Conservation (phyloP, 495 filamentous ascomycete genomes). For the Massariosphaeria phaeospora region DNA sequence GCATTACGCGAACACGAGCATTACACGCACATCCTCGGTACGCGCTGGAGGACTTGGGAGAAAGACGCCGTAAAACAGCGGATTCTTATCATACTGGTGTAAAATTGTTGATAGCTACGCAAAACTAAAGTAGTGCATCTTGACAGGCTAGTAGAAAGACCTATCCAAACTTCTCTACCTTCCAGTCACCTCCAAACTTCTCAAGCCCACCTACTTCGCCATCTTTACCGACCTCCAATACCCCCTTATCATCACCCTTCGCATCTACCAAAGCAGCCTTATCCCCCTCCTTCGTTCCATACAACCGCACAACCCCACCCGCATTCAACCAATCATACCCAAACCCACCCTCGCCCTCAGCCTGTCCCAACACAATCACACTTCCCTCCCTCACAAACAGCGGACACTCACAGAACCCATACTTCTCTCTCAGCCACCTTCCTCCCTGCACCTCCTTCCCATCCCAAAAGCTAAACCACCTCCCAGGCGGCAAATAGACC, state of each 20-base stretch:
- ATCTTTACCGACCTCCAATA: conserved; percentile 17
- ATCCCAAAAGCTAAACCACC: conserved; percentile 70
- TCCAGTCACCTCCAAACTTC: conserved; percentile 20
- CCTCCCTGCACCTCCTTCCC: conserved; percentile 52
- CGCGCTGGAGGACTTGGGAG: too few species aligned
- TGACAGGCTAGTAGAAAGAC: too few species aligned
- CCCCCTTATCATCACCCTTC: conserved; percentile 19
- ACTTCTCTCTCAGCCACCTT: conserved; percentile 32
- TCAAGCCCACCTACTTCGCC: conserved; percentile 21
- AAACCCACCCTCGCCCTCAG: conserved; percentile 28
- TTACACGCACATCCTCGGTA: too few species aligned
- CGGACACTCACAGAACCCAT: conserved; percentile 30
- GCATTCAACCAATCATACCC: conserved; percentile 29
- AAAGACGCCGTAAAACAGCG: too few species aligned
- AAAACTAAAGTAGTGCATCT: too few species aligned
- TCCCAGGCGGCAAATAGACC: conserved; percentile 75
- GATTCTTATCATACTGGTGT: too few species aligned
- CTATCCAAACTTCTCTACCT: conserved; percentile 17
- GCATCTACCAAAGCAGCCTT: conserved; percentile 26
- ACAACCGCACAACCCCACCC: conserved; percentile 29
- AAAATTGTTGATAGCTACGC: too few species aligned
- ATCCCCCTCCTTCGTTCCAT: conserved; percentile 27
- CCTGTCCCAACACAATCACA: conserved; percentile 32
- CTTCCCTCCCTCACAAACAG: conserved; percentile 33
- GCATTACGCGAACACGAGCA: too few species aligned